These are phyloP conservation scores for Striga asiatica DNA, from an alignment of 257 asterid species.

Conservation along the genomic window DNA sequence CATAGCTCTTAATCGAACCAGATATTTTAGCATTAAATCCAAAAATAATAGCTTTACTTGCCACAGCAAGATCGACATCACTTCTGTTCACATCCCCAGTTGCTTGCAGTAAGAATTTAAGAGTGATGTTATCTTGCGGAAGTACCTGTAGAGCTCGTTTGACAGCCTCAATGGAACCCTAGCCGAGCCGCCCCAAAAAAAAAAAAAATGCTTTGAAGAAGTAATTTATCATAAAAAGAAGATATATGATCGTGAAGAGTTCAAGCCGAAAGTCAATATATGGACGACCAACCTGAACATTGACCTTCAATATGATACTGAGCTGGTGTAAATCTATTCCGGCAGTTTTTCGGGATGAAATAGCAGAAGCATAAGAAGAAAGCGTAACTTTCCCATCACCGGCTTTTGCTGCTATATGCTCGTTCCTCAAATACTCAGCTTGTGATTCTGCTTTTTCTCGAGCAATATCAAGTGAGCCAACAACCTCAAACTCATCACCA, in stretches of 20 bases:
- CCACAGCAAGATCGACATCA: conserved; percentile 90
- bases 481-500: conserved; percentile 94
- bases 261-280: conserved; percentile 1
- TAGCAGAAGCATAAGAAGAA: conserved; percentile 88
- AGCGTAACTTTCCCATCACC: conserved; percentile 94
- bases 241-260: too few species aligned
- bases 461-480: conserved; percentile 73
- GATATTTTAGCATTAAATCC: conserved; percentile 79
- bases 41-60: conserved; percentile 72
- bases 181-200: conserved; percentile 9
- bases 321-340: conserved; percentile 91
- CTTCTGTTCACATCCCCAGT: conserved; percentile 81
- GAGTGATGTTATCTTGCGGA: conserved; percentile 85
- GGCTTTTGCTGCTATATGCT: conserved; percentile 76
- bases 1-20: conserved; percentile 72
- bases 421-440: conserved; percentile 60
- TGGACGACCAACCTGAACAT: conserved; percentile 61
- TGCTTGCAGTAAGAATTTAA: conserved; percentile 81
- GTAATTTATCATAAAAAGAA: neutral
- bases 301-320: conserved; percentile 81
- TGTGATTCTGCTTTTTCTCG: conserved; percentile 66
- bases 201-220: neutral
- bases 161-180: conserved; percentile 92
- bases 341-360: conserved; percentile 53
- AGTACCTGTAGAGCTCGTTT: conserved; percentile 84